Base-by-base conservation (phyloP, 768 basidiomycete genomes). In the Leccinum broughii region DNA sequence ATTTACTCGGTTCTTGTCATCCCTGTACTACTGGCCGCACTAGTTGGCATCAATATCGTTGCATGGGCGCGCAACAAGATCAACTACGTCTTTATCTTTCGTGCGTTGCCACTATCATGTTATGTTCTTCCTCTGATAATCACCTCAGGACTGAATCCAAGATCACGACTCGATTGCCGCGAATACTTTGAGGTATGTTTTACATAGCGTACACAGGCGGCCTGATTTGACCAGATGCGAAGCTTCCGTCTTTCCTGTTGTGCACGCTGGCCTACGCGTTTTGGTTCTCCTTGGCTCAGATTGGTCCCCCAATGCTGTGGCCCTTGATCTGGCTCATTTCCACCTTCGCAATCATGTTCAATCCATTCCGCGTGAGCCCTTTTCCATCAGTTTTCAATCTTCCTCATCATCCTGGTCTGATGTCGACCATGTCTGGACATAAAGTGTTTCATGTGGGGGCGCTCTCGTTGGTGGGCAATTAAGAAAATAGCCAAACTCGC, bases 1-100 rank as follows among this genome's bases (percentile, higher is more conserved):
- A 77, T 95, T 20, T 99, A 97, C 69, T 87, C 83, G 0, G 80
- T 88, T 5, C 73, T 96, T 26, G 73, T 86, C 49, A 72, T 97
- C 4, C 94, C 95, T 0, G 78, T 88, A 6, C 62, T 96, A 3
- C 90, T 97, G 68, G 78, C 85, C 2, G 61, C 93, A 34, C 76
- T 97, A 1, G 83, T 98, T 56, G 90, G 92, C 26, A 59, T 90
- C n/a, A 98, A 99, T 70, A 64, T 98, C 5, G 65, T 87, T 22
- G 89, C 88, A 0, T 99, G 92, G 89, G 79, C 84, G 0, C 74
- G 76, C 5, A 78, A 87, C 6, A 81, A 90, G 51, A 93, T 99
- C 66, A 98, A 98, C 70, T 96, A 95, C 67, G 83, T 87, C n/a
- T 96, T 98, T 72, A 92, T 95, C 37, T 92, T 95, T 67, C 90